Percentiles rank a stretch among this genome's conserved stretches.
These are phyloP conservation scores for Peniophora sp. DNA, from an alignment of 1,284 basidiomycete genomes.

Conservation along the genomic window DNA sequence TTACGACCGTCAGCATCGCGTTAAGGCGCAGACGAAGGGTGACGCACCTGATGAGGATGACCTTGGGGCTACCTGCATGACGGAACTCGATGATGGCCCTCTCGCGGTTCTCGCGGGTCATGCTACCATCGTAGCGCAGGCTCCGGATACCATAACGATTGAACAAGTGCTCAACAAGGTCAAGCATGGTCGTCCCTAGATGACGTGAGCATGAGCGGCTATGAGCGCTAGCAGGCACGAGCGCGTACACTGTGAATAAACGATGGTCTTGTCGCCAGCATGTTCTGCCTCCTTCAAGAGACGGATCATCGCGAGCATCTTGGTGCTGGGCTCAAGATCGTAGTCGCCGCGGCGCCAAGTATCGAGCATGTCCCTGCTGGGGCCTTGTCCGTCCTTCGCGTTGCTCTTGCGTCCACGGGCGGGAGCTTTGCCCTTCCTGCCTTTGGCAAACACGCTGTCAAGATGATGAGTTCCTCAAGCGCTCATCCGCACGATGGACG, in stretches of 20 bases:
- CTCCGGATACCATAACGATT: conserved; percentile 48
- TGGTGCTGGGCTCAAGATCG: conserved; percentile 56
- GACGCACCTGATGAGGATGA: conserved; percentile 53
- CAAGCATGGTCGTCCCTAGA: conserved; percentile 65
- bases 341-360: conserved; percentile 49
- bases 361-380: conserved; percentile 28
- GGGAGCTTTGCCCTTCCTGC: conserved; percentile 15
- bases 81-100: conserved; percentile 42
- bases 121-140: conserved; percentile 58
- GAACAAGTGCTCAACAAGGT: conserved; percentile 52
- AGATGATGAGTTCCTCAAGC: too few relatives aligned
- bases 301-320: conserved; percentile 53
- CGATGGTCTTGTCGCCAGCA: conserved; percentile 59
- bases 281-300: conserved; percentile 52
- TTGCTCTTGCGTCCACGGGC: not conserved
- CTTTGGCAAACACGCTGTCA: not conserved
- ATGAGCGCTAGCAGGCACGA: not conserved
- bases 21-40: not conserved
- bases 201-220: not conserved
- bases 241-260: conserved; percentile 63
- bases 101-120: conserved; percentile 47
- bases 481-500: not conserved
- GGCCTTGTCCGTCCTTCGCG: conserved; percentile 3
- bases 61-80: conserved; percentile 42
- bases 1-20: not conserved